These are phyloP conservation scores for Saitozyma sp. DNA, from an alignment of 768 basidiomycete species.

Conservation along the genomic window DNA sequence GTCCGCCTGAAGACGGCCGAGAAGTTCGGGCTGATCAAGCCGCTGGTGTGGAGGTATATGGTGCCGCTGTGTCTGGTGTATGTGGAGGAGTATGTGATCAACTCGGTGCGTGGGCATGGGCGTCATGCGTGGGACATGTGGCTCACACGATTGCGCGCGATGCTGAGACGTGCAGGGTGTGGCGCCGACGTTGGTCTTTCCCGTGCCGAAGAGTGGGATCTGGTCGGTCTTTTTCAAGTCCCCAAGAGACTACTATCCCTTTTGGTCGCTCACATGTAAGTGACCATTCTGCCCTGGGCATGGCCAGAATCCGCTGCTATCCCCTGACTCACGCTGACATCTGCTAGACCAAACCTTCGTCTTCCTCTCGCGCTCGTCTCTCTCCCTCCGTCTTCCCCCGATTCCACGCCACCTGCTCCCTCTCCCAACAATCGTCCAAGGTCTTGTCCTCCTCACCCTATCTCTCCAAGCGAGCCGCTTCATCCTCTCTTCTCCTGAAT, in stretches of 20 bases:
- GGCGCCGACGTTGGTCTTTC: constrained; percentile 83
- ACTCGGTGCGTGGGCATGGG: constrained; percentile 55
- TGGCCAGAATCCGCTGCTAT: not conserved
- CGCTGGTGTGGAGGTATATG: constrained; percentile 82
- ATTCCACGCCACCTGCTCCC: constrained; percentile 69
- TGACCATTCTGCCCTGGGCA: not conserved
- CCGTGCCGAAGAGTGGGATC: constrained; percentile 68
- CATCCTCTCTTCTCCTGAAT: constrained; percentile 64
- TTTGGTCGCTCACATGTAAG: constrained; percentile 60
- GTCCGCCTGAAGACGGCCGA: constrained; percentile 64
- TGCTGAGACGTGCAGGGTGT: constrained; percentile 63
- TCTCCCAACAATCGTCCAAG: constrained; percentile 75
- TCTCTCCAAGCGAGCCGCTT: constrained; percentile 43
- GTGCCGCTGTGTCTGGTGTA: constrained; percentile 71
- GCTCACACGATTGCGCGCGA: not conserved
- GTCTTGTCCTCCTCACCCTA: constrained; percentile 59
- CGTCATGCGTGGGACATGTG: not conserved
- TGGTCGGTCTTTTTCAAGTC: constrained; percentile 77
- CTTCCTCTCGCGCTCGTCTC: constrained; percentile 87
- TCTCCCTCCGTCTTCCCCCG: constrained; percentile 78
- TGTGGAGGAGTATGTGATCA: constrained; percentile 59
- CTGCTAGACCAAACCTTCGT: constrained; percentile 65
- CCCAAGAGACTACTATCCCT: constrained; percentile 88
- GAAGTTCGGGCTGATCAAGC: constrained; percentile 78
- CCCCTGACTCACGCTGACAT: constrained; percentile 6